These are phyloP conservation scores for Saccharomyces hybrid DNA, from an alignment of 1,139 yeast genomes.

Conservation along the genomic window DNA sequence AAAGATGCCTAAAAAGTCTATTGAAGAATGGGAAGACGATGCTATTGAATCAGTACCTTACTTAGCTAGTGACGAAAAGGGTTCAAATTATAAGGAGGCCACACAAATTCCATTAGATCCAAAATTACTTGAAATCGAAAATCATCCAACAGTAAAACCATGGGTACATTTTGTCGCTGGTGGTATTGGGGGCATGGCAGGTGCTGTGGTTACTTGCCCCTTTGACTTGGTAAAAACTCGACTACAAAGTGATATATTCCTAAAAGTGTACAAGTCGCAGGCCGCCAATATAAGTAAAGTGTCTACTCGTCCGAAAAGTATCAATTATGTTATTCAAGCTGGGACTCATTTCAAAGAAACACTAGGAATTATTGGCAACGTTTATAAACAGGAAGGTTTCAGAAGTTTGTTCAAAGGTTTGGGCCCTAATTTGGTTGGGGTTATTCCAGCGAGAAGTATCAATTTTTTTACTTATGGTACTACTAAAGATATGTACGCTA, in stretches of 20 bases:
- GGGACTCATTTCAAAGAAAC: conserved; percentile 78
- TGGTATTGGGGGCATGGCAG: conserved; percentile 96
- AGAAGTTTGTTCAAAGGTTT: conserved; percentile 86
- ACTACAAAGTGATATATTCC: conserved; percentile 72
- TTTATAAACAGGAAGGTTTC: conserved; percentile 71
- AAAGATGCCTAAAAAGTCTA: conserved; percentile 24
- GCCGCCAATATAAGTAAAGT: conserved; percentile 7
- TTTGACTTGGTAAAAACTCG: conserved; percentile 95
- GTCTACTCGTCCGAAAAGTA: conserved; percentile 8
- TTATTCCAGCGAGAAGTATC: conserved; percentile 96
- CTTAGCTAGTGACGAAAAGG: conserved; percentile 59
- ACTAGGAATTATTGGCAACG: conserved; percentile 56
- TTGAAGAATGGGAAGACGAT: conserved; percentile 38
- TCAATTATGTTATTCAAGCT: conserved; percentile 36
- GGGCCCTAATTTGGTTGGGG: conserved; percentile 95
- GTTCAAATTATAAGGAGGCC: conserved; percentile 29
- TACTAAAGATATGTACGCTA: conserved; percentile 65
- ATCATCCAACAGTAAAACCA: conserved; percentile 44
- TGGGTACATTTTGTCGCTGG: conserved; percentile 99
- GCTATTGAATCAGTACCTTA: conserved; percentile 53
- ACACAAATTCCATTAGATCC: conserved; percentile 10
- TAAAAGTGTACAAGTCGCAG: conserved; percentile 24
- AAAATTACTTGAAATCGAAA: conserved; percentile 8
- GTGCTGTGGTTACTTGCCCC: conserved; percentile 90
- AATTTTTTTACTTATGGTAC: conserved; percentile 96